Evolutionary conservation across 768 basidiomycete genomes (phyloP), one percentile per base, ranked within the genome.

Genomic region (Amanita rimosa): DNA sequence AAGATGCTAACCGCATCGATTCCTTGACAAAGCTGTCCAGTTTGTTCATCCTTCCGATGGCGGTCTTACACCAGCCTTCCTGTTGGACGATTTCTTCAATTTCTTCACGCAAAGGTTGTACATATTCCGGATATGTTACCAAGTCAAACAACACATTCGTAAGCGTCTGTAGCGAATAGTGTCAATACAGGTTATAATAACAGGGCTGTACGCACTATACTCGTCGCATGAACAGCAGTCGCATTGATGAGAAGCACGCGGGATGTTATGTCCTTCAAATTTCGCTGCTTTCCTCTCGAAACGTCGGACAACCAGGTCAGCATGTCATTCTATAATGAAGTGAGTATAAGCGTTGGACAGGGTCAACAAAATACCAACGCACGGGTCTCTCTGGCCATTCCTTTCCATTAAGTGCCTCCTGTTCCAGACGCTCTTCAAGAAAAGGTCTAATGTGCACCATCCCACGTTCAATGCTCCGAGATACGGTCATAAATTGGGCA

Each of bases 11-110:
- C 2, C 69, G 60, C 41, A 60, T 58, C 0, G 65, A 66, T 48
- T 74, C 74, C 27, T 66, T 64, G 10, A 73, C 49, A 53, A 73
- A 72, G 49, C 72, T 74, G 50, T 73, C 72, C n/a, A 73, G 43
- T 50, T 68, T 67, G 48, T 63, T 58, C 63, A 75, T 64, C 44
- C 67, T 67, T 4, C 56, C 57, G 16, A 73, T 49, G 0, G 63
- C 57, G 6, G 57, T 54, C 47, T 67, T 69, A 0, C 59, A 56
- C 63, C 69, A 74, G 27, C 65, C 72, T 26, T 71, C 63, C 3
- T 60, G 55, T 3, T 51, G 44, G 16, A 72, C 44, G 3, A 69
- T 64, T 1, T 52, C 46, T 29, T 71, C 68, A 3, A 74, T 61
- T 55, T 79, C 76, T 47, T 70, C 66, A 0, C 74, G 65, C 4